phyloP scores from a whole-genome alignment of 2,329 filamentous ascomycete species.

The Apiospora aurea region DNA sequence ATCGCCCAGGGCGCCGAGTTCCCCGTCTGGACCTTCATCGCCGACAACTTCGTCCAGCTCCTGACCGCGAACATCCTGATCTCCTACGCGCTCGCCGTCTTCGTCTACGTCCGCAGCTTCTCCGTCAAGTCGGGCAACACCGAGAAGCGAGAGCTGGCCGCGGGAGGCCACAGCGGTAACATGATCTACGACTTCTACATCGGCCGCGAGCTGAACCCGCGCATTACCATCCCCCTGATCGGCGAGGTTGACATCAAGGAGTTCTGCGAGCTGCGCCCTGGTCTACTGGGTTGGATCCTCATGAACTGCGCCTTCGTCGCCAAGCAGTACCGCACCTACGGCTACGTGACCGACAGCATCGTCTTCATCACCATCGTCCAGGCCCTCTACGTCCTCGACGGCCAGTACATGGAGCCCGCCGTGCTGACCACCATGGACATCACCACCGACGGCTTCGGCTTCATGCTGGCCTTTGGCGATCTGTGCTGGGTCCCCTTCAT shows the following conservation, averaged over 20 bases:
- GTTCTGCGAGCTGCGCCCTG: conserved; percentile 90
- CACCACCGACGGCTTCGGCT: conserved; percentile 90
- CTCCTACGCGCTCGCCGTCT: conserved; percentile 74
- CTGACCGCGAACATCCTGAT: conserved; percentile 84
- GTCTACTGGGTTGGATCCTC: conserved; percentile 87
- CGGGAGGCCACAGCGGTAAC: conserved; percentile 83
- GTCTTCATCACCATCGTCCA: conserved; percentile 80
- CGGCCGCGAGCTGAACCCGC: conserved; percentile 92
- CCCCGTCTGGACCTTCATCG: conserved; percentile 89
- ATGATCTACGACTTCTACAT: conserved; percentile 96
- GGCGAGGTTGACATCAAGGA: conserved; percentile 90
- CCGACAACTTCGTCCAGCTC: conserved; percentile 88
- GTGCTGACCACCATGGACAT: conserved; percentile 95
- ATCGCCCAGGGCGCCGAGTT: conserved; percentile 80
- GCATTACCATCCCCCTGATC: conserved; percentile 77
- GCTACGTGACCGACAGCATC: conserved; percentile 86
- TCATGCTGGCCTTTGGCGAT: conserved; percentile 94
- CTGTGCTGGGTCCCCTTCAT: conserved; percentile 92
- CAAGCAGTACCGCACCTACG: conserved; percentile 86
- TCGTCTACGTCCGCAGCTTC: conserved; percentile 85
- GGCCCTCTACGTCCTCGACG: conserved; percentile 82
- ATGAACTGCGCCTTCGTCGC: conserved; percentile 85
- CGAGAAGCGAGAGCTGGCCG: conserved; percentile 78
- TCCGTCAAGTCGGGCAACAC: conserved; percentile 77
- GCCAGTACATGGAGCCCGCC: conserved; percentile 84